Conservation (phyloP, 345 rosid genomes). For the Excoecaria cochinchinensis region DNA sequence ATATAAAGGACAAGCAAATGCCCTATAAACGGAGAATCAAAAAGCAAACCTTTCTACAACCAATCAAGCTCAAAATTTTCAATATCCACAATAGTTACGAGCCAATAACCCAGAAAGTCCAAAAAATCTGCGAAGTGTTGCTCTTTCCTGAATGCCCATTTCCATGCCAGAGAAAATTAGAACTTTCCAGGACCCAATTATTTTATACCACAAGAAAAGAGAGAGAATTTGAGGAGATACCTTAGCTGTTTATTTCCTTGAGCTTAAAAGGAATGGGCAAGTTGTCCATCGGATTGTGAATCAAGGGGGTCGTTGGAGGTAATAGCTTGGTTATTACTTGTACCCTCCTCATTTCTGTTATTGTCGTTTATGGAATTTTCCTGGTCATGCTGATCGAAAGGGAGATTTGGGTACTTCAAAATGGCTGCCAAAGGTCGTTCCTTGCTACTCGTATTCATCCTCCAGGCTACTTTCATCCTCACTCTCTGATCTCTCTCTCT, state of each 20-base stretch:
- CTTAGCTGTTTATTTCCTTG: slow-evolving; percentile 81
- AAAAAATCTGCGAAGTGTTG: neutral
- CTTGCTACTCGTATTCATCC: slow-evolving; percentile 42
- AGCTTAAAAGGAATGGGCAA: slow-evolving; percentile 55
- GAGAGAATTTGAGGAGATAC: slow-evolving; percentile 20
- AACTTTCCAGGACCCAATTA: neutral
- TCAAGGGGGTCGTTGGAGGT: slow-evolving; percentile 11
- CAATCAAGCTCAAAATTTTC: neutral
- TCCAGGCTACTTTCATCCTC: slow-evolving; percentile 81
- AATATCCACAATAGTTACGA: neutral
- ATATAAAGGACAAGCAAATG: neutral
- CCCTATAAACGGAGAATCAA: neutral
- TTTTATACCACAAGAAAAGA: neutral
- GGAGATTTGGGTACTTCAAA: slow-evolving; percentile 48
- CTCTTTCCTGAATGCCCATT: no score
- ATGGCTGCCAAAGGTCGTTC: slow-evolving; percentile 55
- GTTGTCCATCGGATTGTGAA: slow-evolving; percentile 30
- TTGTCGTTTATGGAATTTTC: neutral
- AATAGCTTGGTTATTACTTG: slow-evolving; percentile 2
- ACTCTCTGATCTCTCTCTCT: slow-evolving; percentile 6
- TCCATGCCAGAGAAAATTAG: neutral
- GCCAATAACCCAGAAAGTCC: neutral
- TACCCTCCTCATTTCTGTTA: neutral
- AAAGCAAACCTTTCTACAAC: neutral
- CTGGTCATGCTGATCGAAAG: slow-evolving; percentile 45